Conservation (phyloP, 768 basidiomycete species). For the Lentinula sp. region DNA sequence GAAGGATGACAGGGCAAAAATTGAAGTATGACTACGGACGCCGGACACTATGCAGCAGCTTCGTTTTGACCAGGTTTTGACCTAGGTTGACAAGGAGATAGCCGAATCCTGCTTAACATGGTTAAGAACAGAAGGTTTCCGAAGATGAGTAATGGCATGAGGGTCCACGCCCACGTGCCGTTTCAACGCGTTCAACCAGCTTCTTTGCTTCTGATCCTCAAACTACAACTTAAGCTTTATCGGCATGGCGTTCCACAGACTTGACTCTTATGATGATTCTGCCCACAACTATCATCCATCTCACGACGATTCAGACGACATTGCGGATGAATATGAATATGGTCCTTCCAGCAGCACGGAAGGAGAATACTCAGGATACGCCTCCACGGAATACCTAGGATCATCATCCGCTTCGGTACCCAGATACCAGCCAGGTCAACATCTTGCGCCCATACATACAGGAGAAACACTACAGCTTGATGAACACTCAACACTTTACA, state of each 20-base stretch:
- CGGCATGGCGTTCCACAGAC: slow-evolving; percentile 8
- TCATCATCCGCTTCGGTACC: slow-evolving; percentile 19
- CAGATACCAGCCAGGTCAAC: slow-evolving; percentile 58
- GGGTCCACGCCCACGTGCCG: neutral
- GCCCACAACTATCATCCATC: neutral
- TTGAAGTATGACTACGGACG: too few species aligned
- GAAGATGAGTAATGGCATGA: too few species aligned
- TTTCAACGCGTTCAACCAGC: neutral
- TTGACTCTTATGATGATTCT: slow-evolving; percentile 5
- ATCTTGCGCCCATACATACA: slow-evolving; percentile 55
- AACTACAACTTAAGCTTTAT: neutral
- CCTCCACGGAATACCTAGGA: slow-evolving; percentile 6
- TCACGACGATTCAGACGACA: neutral
- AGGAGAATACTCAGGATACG: slow-evolving; percentile 2
- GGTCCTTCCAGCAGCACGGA: slow-evolving; percentile 1
- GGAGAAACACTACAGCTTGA: slow-evolving; percentile 57
- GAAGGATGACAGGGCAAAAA: too few species aligned
- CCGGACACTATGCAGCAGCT: too few species aligned
- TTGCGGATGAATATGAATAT: slow-evolving; percentile 5
- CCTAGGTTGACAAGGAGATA: too few species aligned
- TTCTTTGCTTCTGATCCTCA: neutral
- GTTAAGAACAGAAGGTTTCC: too few species aligned
- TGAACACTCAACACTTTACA: slow-evolving; percentile 24
- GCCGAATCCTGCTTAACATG: too few species aligned
- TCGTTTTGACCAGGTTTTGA: too few species aligned